Base-by-base conservation (phyloP, 202 grass and related monocot genomes). In the Saccharum hybrid region DNA sequence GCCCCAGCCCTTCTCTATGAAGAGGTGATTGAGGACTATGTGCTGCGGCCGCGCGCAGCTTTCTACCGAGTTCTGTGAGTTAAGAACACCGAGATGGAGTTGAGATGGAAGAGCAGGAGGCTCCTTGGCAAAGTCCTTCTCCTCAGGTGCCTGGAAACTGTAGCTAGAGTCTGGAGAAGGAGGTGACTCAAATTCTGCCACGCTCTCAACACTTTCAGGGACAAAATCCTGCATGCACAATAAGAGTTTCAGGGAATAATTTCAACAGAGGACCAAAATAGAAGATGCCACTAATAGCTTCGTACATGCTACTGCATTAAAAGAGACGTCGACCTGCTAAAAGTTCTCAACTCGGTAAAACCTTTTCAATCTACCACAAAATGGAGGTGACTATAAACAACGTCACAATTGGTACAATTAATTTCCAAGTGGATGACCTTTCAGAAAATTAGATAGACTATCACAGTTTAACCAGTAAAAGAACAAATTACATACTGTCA, bases 1-100 rank as follows among this genome's bases (percentile, higher is more conserved):
- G 18, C 87, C 88, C 74, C 91, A 88, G 51, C 85, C 91, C 83
- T 93, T 95, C 83, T 99, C 96, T 8, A 99, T 99, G 88, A 90
- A 99, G 10, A 99, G 93, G 86, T 96, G 96, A 81, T 99, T 99
- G 33, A 99, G 91, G 66, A 89, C 91, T 48, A 99, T 92, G 83
- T 96, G 93, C 41, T 94, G 91, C 0, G 93, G 96, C 16, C 83
- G 94, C 3, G 75, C 68, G 16, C 86, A 90, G 70, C 79, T 81
- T 92, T 96, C 89, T 71, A 92, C 79, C 0, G 91, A 89, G 10
- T 82, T 88, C 45, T 94, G 93, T 60, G 88, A 90, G 81, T 91
- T 92, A 63, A 99, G 83, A 59, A 99, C 90, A 46, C 92, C 92
- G 0, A 92, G 86, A 41, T 92, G 96, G 36, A 96, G 88, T 68